phyloP scores from a whole-genome alignment of 1,284 basidiomycete species.

The Cutaneotrichosporon sp. region DNA sequence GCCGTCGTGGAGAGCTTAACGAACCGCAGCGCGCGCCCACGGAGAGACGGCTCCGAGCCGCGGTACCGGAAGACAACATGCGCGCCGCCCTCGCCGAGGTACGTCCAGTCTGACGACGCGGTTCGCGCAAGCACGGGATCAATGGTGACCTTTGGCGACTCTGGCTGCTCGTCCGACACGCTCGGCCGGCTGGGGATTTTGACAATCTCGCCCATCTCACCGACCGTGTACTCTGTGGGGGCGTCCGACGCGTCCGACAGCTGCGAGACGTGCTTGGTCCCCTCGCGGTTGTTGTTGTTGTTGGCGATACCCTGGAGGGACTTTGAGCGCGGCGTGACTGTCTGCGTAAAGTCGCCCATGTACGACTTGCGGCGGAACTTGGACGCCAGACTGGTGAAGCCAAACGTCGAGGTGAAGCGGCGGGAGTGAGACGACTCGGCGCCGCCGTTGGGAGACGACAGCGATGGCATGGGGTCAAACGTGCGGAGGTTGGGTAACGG shows the following conservation, averaged over 20 bases:
- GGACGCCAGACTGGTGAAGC: slow-evolving; percentile 23
- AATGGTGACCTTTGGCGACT: background rate
- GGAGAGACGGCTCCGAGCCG: slow-evolving; percentile 56
- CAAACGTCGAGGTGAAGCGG: slow-evolving; percentile 15
- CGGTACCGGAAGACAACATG: slow-evolving; percentile 77
- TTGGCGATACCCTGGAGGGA: background rate
- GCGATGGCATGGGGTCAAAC: slow-evolving; percentile 2
- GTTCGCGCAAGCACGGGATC: slow-evolving; percentile 16
- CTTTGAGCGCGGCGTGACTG: background rate
- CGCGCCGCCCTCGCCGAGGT: slow-evolving; percentile 82
- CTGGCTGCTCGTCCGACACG: background rate
- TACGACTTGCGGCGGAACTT: slow-evolving; percentile 26
- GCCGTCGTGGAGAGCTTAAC: slow-evolving; percentile 3
- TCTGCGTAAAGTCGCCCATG: background rate
- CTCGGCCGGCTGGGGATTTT: slow-evolving; percentile 15
- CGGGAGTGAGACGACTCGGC: slow-evolving; percentile 18
- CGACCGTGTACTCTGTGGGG: slow-evolving; percentile 30
- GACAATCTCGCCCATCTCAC: slow-evolving; percentile 34
- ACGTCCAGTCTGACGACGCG: slow-evolving; percentile 62
- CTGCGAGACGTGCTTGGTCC: slow-evolving; percentile 1
- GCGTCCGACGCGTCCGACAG: slow-evolving; percentile 18
- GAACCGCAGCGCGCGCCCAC: slow-evolving; percentile 61
- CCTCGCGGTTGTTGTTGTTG: background rate
- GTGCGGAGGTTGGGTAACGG: slow-evolving; percentile 8
- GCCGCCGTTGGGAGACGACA: slow-evolving; percentile 17